Conservation (phyloP, 768 basidiomycete species). For the Hypholoma sublateritium region DNA sequence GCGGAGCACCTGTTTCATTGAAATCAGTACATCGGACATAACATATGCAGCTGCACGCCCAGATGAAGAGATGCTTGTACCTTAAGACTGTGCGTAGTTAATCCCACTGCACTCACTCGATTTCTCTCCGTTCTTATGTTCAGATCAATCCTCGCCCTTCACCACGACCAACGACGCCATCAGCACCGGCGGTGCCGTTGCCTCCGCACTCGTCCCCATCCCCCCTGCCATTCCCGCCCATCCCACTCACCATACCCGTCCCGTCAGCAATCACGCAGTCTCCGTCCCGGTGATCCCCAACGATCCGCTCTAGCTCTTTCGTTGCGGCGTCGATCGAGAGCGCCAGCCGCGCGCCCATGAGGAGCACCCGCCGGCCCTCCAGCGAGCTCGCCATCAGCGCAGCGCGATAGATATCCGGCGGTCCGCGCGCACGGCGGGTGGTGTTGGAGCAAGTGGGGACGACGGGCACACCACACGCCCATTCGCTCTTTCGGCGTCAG, state of each 20-base stretch:
- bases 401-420: constrained; percentile 59
- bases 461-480: no score
- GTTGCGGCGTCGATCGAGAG: constrained; percentile 60
- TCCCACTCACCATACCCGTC: not conserved
- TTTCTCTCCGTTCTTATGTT: no score
- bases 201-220: no score
- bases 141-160: constrained; percentile 50
- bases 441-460: constrained; percentile 49
- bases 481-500: no score
- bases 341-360: constrained; percentile 66
- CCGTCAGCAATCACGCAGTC: constrained; percentile 30
- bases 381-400: constrained; percentile 65
- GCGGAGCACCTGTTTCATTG: no score
- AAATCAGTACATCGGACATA: no score
- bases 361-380: constrained; percentile 62
- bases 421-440: constrained; percentile 47
- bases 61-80: no score
- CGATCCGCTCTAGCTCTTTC: constrained; percentile 58
- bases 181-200: constrained; percentile 22
- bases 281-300: constrained; percentile 19
- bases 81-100: no score
- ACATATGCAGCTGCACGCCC: no score
- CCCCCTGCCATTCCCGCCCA: no score
- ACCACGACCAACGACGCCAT: constrained; percentile 51
- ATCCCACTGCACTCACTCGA: no score